Percentiles rank a stretch among this genome's conserved stretches.
These are phyloP conservation scores for Cucurbitaria berberidis DNA, from an alignment of 2,329 filamentous ascomycete genomes.

Conservation along the genomic window DNA sequence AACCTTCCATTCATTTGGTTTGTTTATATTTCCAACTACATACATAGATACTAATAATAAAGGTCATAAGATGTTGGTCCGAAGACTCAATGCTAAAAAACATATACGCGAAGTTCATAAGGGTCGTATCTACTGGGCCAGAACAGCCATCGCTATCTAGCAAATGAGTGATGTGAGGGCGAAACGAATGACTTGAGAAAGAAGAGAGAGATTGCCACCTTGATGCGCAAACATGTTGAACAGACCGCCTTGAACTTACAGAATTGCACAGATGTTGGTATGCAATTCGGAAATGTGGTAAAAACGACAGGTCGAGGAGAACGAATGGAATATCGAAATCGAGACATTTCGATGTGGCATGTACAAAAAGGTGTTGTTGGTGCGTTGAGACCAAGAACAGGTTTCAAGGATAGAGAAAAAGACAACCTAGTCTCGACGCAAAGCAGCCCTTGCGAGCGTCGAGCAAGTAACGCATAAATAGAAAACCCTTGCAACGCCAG, in stretches of 20 bases:
- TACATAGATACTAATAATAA: neutral
- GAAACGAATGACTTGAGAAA: no score
- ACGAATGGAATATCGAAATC: neutral
- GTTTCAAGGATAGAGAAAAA: neutral
- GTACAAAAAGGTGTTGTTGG: neutral
- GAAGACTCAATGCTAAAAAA: neutral
- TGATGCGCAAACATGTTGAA: no score
- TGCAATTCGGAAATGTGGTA: neutral
- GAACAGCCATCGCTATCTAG: neutral
- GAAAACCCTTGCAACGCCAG: neutral
- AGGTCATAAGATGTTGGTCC: neutral
- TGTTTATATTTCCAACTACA: neutral
- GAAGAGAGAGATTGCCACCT: no score
- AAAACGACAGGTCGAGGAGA: neutral
- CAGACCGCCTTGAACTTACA: neutral
- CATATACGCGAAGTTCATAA: neutral
- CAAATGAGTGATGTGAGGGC: neutral
- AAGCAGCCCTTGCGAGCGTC: conserved; percentile 12
- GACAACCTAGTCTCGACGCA: conserved; percentile 1
- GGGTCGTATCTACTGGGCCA: neutral
- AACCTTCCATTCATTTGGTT: neutral
- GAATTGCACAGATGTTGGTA: neutral
- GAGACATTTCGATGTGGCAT: neutral
- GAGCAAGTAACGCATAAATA: neutral
- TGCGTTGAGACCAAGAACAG: neutral